A percentile compares a stretch with the other conserved stretches of the same genome.
Conservation (phyloP, 352 stramenopile species). For the Peronospora farinosa region DNA sequence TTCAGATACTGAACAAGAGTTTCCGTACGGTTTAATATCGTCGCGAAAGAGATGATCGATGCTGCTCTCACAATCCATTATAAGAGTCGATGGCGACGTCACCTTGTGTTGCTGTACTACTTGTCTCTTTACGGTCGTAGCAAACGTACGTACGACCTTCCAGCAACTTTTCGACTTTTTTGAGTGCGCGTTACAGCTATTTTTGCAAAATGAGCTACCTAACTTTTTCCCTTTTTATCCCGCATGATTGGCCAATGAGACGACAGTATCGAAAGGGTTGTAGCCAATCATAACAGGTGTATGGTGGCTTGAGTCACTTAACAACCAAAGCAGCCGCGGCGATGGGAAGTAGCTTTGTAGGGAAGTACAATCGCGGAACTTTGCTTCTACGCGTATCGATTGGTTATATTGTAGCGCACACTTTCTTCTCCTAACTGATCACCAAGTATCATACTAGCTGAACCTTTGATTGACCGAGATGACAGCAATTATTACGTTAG, state of each 20-base stretch:
- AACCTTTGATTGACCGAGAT: not conserved
- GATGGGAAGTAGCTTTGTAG: conserved; percentile 17
- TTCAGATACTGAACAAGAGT: not conserved
- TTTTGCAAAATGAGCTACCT: conserved; percentile 16
- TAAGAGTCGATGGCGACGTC: not conserved
- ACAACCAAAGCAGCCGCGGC: conserved; percentile 8
- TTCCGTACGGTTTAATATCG: conserved; percentile 47
- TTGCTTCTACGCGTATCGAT: conserved; percentile 3
- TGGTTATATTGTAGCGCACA: conserved; percentile 4
- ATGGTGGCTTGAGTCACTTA: conserved; percentile 4
- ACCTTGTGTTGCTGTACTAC: not conserved
- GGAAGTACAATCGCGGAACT: conserved; percentile 10
- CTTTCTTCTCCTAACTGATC: not conserved
- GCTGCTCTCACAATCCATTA: conserved; percentile 36
- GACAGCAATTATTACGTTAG: conserved; percentile 3
- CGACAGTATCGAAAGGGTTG: conserved; percentile 1
- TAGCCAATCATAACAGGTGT: conserved; percentile 11
- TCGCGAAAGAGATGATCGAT: conserved; percentile 47
- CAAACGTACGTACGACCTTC: not conserved
- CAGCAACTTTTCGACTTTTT: conserved; percentile 25
- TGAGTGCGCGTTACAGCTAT: conserved; percentile 12
- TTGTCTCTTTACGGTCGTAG: not conserved
- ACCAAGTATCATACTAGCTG: conserved; percentile 2
- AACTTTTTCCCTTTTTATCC: conserved; percentile 11
- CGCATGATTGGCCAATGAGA: conserved; percentile 17